Base-by-base conservation (phyloP, 306 rosid species). In the Quercus rubra region DNA sequence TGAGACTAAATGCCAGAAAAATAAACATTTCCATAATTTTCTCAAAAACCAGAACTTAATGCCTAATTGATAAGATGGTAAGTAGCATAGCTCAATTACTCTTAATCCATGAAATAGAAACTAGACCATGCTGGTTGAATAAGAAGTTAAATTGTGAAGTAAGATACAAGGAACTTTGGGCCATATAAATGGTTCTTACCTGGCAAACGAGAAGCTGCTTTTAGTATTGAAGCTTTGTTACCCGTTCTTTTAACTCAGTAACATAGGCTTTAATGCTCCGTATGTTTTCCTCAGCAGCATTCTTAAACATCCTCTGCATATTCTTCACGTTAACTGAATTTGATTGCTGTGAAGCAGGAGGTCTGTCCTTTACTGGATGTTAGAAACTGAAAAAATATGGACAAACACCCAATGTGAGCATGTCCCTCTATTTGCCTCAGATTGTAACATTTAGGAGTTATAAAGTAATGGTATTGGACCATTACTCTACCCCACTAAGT, bases 131-230 rank as follows among this genome's bases (percentile, higher is more conserved):
- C 52, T 31, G n/a, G 43, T 10, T 1, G 17, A 19, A 13, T 31
- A 67, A 67, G 35, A 9, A 18, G 19, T 67, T 8, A 20, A 19
- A 33, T 19, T 67, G 51, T 35, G 13, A 19, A 9, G 43, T 8
- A 25, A 62, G 12, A 63, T 28, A 28, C 6, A 63, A 25, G n/a
- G n/a, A 63, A 63, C 12, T n/a, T 72, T 21, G 51, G 25, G 49
- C 31, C 72, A 49, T 17, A 19, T 30, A 46, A 19, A 59, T 17
- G 71, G 55, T 28, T 76, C 52, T 83, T 79, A 90, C 98, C 97
- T 94, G 99, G 89, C 97, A 91, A 85, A 94, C 91, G 62, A 94
- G 87, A 86, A 94, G 99, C 84, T 91, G 94, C 85, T 94, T 94
- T 87, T 91, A 97, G 85, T 91, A 94, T 80, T 91, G 94, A 62